Evolutionary conservation across 768 basidiomycete genomes (phyloP).

Genomic region (Tremella mesenterica): DNA sequence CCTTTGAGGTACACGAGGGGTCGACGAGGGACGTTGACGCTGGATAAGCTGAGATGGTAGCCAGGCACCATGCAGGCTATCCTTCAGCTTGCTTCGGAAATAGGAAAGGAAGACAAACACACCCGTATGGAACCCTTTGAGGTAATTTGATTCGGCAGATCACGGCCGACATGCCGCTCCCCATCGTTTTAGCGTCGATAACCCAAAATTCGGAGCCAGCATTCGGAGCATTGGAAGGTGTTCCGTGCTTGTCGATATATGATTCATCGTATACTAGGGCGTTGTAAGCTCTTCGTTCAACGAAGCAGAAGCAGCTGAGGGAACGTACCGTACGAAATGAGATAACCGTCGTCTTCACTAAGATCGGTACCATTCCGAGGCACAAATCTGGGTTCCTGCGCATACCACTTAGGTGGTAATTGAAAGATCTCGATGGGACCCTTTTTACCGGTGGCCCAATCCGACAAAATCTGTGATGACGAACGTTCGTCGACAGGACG

Average conservation of each 20-base stretch:
- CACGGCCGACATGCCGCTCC: conserved; percentile 32
- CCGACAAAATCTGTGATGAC: conserved; percentile 31
- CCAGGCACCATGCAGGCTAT: conserved; percentile 37
- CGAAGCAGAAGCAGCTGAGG: background rate
- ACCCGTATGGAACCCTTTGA: conserved; percentile 43
- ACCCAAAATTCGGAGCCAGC: conserved; percentile 46
- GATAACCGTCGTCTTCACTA: conserved; percentile 45
- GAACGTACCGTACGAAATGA: conserved; percentile 44
- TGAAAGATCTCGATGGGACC: conserved; percentile 43
- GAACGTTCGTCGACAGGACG: conserved; percentile 38
- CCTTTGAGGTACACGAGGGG: conserved; percentile 21
- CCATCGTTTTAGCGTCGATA: conserved; percentile 43
- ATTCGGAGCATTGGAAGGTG: conserved; percentile 23
- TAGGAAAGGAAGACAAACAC: conserved; percentile 1
- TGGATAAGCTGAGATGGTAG: conserved; percentile 17
- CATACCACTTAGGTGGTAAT: conserved; percentile 39
- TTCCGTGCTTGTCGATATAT: conserved; percentile 32
- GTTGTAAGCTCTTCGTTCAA: conserved; percentile 7
- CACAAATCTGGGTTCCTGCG: conserved; percentile 46
- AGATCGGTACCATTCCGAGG: conserved; percentile 19
- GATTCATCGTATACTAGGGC: conserved; percentile 45
- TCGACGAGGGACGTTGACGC: conserved; percentile 15
- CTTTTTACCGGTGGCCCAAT: conserved; percentile 22
- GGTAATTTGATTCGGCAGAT: conserved; percentile 41
- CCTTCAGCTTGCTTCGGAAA: conserved; percentile 1